Evolutionary conservation across 1,284 basidiomycete genomes (phyloP).

Genomic region (Puccinia horiana): DNA sequence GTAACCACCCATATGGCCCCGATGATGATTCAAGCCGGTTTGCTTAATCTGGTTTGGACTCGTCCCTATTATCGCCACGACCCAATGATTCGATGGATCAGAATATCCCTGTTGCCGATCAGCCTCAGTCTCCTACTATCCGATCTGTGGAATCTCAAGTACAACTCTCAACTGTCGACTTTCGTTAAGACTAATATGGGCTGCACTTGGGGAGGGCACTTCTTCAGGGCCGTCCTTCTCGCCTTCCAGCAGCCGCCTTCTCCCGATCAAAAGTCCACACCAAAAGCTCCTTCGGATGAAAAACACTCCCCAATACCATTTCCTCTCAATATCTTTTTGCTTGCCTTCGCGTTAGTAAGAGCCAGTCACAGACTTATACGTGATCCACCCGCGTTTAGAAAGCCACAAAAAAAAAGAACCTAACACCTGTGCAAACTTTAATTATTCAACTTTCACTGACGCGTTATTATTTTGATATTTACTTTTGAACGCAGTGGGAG

Average conservation of each 20-base stretch:
- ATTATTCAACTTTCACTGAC: neutral
- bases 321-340: neutral
- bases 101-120: neutral
- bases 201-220: neutral
- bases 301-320: neutral
- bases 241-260: neutral
- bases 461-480: neutral
- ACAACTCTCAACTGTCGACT: neutral
- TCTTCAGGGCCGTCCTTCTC: neutral
- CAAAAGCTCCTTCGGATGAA: neutral
- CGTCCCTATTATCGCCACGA: neutral
- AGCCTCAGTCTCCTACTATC: neutral
- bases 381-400: neutral
- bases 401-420: neutral
- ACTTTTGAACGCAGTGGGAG: neutral
- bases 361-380: neutral
- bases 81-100: neutral
- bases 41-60: neutral
- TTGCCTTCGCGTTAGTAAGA: constrained; percentile 14
- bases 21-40: neutral
- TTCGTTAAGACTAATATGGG: neutral
- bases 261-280: neutral
- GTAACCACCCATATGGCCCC: neutral
- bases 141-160: constrained; percentile 3
- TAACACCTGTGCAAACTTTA: neutral